Conservation (phyloP, 176 grass and related monocot species). For the Triticum urartu region DNA sequence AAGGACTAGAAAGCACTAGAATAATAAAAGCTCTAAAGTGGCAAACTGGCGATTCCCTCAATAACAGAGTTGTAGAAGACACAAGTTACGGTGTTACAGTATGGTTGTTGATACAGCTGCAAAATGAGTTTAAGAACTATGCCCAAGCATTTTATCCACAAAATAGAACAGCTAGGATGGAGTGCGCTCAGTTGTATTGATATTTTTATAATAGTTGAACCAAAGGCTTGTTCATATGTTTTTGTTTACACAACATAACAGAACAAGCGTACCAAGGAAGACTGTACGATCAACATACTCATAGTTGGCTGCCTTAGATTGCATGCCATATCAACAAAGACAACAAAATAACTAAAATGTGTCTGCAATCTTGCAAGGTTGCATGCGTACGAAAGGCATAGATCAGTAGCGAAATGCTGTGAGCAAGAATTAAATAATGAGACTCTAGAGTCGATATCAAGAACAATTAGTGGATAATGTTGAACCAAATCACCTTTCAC, state of each 20-base stretch:
- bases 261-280: background rate
- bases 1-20: background rate
- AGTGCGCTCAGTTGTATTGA: background rate
- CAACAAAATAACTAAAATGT: background rate
- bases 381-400: conserved; percentile 14
- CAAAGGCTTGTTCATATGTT: background rate
- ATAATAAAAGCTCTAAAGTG: background rate
- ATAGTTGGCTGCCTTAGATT: background rate
- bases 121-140: background rate
- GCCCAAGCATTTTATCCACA: background rate
- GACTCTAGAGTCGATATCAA: background rate
- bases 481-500: conserved; percentile 73
- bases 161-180: background rate
- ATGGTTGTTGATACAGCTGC: background rate
- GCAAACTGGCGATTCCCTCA: background rate
- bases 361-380: background rate
- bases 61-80: background rate
- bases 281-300: background rate
- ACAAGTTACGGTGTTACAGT: background rate
- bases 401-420: background rate
- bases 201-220: background rate
- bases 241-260: background rate
- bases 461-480: conserved; percentile 4
- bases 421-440: background rate
- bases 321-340: background rate